Evolutionary conservation across 345 rosid species (phyloP).

Genomic region (Eutrema japonicum): DNA sequence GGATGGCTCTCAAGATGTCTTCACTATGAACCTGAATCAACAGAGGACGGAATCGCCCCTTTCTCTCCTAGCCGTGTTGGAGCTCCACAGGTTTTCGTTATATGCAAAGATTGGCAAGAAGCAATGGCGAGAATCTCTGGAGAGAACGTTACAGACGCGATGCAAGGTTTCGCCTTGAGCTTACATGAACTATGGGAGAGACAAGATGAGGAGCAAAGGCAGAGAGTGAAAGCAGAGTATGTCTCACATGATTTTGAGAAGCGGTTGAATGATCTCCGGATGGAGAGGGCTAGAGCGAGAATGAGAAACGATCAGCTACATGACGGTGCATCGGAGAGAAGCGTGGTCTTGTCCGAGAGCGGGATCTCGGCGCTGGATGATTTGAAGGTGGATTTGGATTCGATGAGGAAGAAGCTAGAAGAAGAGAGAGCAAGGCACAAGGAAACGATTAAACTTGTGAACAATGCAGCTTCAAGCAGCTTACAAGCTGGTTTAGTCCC

Average conservation of each 20-base stretch:
- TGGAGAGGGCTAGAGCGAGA: constrained; percentile 54
- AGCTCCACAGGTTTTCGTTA: constrained; percentile 77
- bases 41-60: constrained; percentile 80
- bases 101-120: constrained; percentile 92
- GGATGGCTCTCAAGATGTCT: constrained; percentile 85
- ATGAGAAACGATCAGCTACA: constrained; percentile 58
- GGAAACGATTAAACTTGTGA: constrained; percentile 69
- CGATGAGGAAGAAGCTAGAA: constrained; percentile 72
- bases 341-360: constrained; percentile 59
- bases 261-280: constrained; percentile 56
- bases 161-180: constrained; percentile 68
- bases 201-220: constrained; percentile 83
- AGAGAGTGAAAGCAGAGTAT: constrained; percentile 79
- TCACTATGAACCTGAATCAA: constrained; percentile 66
- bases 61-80: constrained; percentile 87
- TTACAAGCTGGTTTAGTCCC: constrained; percentile 82
- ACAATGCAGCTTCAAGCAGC: constrained; percentile 79
- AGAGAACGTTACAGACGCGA: constrained; percentile 61
- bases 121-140: constrained; percentile 74
- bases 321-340: constrained; percentile 62
- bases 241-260: constrained; percentile 80
- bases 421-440: constrained; percentile 79
- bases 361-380: constrained; percentile 83
- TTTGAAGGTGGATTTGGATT: constrained; percentile 86
- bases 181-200: constrained; percentile 83